Base-by-base conservation (phyloP, 805 yeast species). In the Pichia californica region DNA sequence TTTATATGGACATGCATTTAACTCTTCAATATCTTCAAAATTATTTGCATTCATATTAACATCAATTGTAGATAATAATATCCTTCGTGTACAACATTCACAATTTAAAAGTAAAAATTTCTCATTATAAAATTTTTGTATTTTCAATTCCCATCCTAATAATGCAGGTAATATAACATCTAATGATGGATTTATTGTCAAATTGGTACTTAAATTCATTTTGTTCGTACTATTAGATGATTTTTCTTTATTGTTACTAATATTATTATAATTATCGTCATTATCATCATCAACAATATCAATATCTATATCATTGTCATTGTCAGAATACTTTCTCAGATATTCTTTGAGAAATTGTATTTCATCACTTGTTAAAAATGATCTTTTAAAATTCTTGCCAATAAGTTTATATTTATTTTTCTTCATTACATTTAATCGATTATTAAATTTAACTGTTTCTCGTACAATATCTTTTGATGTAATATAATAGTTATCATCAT, bases 91-190 rank as follows among this genome's bases (percentile, higher is more conserved):
- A 45, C 71, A 69, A 30, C 57, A 59, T 15, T 52, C 41, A 38
- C 71, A 68, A 16, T 47, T 47, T 30, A 68, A 44, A 2, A 69
- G 45, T 3, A 55, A 41, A 23, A 64, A 44, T 7, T 53, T 54
- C 8, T 55, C 55, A 13, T 51, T 36, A 0, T 58, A 56, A 27
- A 56, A 57, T 13, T 44, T 46, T 28, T 61, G 64, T 11, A 52
- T 50, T 37, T 53, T 58, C 11, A 66, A 45, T 18, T 54, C 59
- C 72, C 73, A 69, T 1, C 73, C 71, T 7, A 67, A 48, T 13
- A 67, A 40, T 2, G 61, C 52, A 27, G 44, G 43, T 31, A 45
- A 14, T 20, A 41, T 30, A 15, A 45, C 42, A 18, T 45, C 48
- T 7, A 41, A 23, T n/a, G 44, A 36, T 7, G 41, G 28, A 45